Evolutionary conservation across 306 rosid species (phyloP), one percentile per base, ranked within the genome.

Genomic region (Quercus cerris): DNA sequence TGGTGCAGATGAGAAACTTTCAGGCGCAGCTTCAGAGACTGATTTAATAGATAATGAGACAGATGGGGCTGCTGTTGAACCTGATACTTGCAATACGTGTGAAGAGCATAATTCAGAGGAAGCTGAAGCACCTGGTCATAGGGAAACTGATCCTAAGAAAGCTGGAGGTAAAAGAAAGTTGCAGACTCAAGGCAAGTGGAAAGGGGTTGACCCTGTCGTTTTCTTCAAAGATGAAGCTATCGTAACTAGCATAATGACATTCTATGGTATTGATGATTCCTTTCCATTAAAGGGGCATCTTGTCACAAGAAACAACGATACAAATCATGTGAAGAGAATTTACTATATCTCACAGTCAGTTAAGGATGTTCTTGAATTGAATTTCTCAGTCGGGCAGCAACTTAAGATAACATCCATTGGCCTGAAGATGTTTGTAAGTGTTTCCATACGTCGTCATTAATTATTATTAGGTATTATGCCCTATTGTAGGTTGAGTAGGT

Each of bases 401-500:
- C 99, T 96, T 77, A 96, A 93, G 91, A 93, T 96, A 81, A 87
- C 99, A 6, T 96, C 99, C 7, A 71, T 93, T 68, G 99, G 99
- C 81, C 86, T 93, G 62, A 96, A 96, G 87, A 93, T 96, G 92
- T 96, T 96, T 90, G 99, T 96, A 88, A 96, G 99, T 93, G 77
- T 78, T 6, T 33, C 51, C 49, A 33, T 61, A 25, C 11, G 49
- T 30, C 11, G 31, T 35, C 13, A 25, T 59, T 22, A 23, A 23
- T 23, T 11, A 9, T 23, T 22, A 59, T 59, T 23, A 20, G 12
- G 1, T n/a, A 9, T 25, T 59, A 59, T 59, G 33, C 33, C 67
- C 67, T 59, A 22, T 4, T 59, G 25, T 23, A 59, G 13, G 67
- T 59, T 59, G 13, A 22, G 23, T 23, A 59, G 13, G 67, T 59